Conservation (phyloP, 2,329 filamentous ascomycete species). For the Ceratocystis alfenasii region DNA sequence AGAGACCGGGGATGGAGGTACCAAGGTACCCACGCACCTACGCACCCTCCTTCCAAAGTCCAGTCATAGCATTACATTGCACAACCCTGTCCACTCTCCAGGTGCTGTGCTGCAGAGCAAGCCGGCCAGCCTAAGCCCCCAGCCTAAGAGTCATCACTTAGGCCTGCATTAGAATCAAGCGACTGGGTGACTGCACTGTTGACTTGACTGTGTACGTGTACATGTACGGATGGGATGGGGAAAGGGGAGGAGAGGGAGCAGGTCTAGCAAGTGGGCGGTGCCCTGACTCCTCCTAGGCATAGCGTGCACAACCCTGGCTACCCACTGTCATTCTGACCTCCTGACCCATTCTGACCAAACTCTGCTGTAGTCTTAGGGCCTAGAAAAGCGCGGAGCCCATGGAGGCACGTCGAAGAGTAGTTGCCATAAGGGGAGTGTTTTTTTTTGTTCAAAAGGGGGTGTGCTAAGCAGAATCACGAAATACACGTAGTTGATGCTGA, state of each 20-base stretch:
- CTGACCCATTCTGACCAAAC: not conserved
- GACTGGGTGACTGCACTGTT: not conserved
- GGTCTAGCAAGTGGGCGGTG: not conserved
- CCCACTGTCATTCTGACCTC: not conserved
- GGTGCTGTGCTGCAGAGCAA: no score
- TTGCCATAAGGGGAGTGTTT: no score
- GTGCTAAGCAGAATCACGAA: no score
- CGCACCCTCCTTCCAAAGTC: not conserved
- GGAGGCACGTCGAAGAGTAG: no score
- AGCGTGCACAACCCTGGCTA: not conserved
- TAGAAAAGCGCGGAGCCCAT: no score
- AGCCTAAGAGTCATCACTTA: not conserved
- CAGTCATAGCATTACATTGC: slow-evolving; percentile 1
- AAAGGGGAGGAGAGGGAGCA: not conserved
- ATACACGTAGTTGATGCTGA: no score
- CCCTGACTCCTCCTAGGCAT: not conserved
- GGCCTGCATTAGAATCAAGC: not conserved
- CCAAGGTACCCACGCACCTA: slow-evolving; percentile 1
- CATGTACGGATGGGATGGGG: no score
- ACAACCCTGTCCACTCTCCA: not conserved
- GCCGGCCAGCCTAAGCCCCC: not conserved
- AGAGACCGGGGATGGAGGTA: not conserved
- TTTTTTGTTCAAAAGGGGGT: no score
- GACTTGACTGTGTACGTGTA: not conserved
- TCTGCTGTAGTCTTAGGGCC: no score